Evolutionary conservation across 2,329 filamentous ascomycete species (phyloP), one percentile per base, ranked within the genome.

Genomic region (Colletotrichum sp.): DNA sequence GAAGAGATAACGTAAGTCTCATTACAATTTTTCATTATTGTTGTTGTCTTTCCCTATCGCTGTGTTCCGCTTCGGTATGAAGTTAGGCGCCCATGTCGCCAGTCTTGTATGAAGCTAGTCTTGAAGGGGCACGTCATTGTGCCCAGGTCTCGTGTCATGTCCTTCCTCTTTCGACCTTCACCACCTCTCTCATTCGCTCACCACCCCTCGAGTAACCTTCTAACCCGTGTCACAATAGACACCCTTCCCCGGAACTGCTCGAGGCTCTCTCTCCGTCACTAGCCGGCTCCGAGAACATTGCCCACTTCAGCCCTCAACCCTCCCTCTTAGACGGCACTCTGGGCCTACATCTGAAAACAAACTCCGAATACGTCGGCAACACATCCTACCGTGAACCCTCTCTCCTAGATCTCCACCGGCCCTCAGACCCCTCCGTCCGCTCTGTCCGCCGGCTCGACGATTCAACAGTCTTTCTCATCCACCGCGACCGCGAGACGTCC

Each of bases 291-390:
- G 71, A 79, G 57, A 66, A 78, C 73, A 67, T 77, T 57, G 12
- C 72, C 69, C 32, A 71, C 73, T 48, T 78, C 24, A 66, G 59
- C 16, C 77, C 57, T 18, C 60, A 39, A 64, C 72, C 76, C 26
- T 83, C 61, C 14, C 81, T 85, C 21, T 82, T 88, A 6, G 83
- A 82, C 71, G 83, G 84, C 59, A 87, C 87, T 3, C 83, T 93
- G 57, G 91, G 91, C 55, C 83, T 93, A 48, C 90, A 92, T 79
- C 84, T 89, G 74, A 88, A 89, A 78, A 89, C 90, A 72, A 90
- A 92, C 81, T 91, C 90, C 81, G 89, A 90, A 80, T 91, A 92
- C 79, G 87, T 93, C 72, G 91, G 91, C 24, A 85, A 90, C 72
- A 92, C 90, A 59, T 90, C 90, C 71, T 90, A 91, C 34, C 89